A percentile compares a stretch with the other conserved stretches of the same genome.
phyloP scores from a whole-genome alignment of 2,329 filamentous ascomycete genomes.

The Penicillium thymicola region DNA sequence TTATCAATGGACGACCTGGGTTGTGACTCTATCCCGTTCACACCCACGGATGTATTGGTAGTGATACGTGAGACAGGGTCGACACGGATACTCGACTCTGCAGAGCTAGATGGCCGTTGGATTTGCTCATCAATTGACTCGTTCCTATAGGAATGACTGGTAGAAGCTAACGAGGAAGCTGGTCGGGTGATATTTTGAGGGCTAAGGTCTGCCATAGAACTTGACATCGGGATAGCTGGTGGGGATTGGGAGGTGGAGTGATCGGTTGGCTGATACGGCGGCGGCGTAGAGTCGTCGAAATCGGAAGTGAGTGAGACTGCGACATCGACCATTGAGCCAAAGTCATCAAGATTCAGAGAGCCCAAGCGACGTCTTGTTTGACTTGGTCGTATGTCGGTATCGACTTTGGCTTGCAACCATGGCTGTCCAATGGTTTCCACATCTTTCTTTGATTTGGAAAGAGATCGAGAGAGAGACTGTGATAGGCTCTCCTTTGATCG shows the following conservation, averaged over 20 bases:
- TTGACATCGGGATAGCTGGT: conserved; percentile 2
- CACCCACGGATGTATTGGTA: background rate
- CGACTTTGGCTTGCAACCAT: conserved; percentile 33
- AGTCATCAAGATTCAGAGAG: conserved; percentile 32
- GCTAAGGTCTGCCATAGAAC: conserved; percentile 3
- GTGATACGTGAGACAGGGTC: background rate
- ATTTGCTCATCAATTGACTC: conserved; percentile 8
- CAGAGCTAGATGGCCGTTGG: conserved; percentile 10
- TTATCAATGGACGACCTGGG: conserved; percentile 2
- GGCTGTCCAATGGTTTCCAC: conserved; percentile 39
- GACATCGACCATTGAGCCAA: conserved; percentile 34
- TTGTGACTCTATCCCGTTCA: background rate
- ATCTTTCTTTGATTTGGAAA: conserved; percentile 32
- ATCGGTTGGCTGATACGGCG: conserved; percentile 17
- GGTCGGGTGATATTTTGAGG: background rate
- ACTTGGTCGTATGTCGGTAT: conserved; percentile 11
- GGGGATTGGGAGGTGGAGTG: conserved; percentile 1
- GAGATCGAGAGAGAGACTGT: conserved; percentile 17
- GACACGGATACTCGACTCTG: conserved; percentile 1
- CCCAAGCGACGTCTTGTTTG: conserved; percentile 22
- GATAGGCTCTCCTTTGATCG: conserved; percentile 11
- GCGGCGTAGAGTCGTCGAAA: conserved; percentile 22
- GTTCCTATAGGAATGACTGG: conserved; percentile 7
- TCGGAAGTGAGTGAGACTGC: conserved; percentile 28
- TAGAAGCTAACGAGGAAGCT: conserved; percentile 8